A percentile compares a stretch with the other conserved stretches of the same genome.
These are phyloP conservation scores for Clarireedia homoeocarpa DNA, from an alignment of 2,329 filamentous ascomycete genomes.

Conservation along the genomic window DNA sequence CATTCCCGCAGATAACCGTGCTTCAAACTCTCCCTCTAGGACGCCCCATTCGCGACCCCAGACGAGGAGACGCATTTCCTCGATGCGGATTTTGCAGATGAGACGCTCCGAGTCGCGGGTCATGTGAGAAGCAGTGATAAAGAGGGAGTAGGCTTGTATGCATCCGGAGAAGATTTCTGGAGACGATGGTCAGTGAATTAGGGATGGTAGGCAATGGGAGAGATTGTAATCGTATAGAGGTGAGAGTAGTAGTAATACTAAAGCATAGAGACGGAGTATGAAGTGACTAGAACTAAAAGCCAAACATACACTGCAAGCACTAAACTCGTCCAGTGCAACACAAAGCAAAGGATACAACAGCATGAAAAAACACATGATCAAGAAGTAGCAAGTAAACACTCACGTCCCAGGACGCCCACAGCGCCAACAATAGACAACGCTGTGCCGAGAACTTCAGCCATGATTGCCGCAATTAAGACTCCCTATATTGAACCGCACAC, in stretches of 20 bases:
- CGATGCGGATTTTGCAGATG: conserved; percentile 41
- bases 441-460: conserved; percentile 36
- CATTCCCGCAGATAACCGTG: conserved; percentile 28
- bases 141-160: conserved; percentile 39
- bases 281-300: too few relatives aligned
- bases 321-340: too few relatives aligned
- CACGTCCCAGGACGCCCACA: conserved; percentile 36
- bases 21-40: conserved; percentile 37
- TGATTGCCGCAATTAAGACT: conserved; percentile 7
- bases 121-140: conserved; percentile 36
- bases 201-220: too few relatives aligned
- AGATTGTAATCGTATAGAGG: too few relatives aligned
- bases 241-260: too few relatives aligned
- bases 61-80: conserved; percentile 41
- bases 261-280: too few relatives aligned
- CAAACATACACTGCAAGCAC: too few relatives aligned
- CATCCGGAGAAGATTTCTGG: conserved; percentile 38
- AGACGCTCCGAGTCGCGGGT: conserved; percentile 37
- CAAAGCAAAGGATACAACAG: too few relatives aligned
- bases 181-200: too few relatives aligned
- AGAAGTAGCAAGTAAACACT: too few relatives aligned
- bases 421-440: conserved; percentile 37
- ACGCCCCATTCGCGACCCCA: conserved; percentile 43
- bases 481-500: neutral
- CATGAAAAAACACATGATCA: too few relatives aligned